Base-by-base conservation (phyloP, 1,284 basidiomycete genomes). In the Fereydounia khargensis region DNA sequence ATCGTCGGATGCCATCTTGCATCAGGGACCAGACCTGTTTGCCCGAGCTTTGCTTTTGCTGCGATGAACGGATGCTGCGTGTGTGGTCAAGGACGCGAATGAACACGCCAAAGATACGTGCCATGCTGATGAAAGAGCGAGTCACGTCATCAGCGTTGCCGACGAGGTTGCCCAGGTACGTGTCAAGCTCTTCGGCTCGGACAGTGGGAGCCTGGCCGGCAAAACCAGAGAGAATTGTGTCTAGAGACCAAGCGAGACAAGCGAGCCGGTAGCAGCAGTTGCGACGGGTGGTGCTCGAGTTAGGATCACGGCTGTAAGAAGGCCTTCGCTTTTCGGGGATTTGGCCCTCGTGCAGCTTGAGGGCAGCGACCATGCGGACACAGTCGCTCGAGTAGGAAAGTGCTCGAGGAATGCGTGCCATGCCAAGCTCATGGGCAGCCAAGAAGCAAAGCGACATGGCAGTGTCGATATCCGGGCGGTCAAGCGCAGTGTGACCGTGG, bases 101-200 rank as follows among this genome's bases (percentile, higher is more conserved):
- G 19, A 79, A 73, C 21, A 78, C 67, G 52, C 78, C 78, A 25
- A 74, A 66, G 31, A 78, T 50, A 35, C 76, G 68, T 11, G 77
- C 57, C 21, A 78, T 52, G 69, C 78, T 78, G 47, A 77, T 73
- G 4, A 77, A 78, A 64, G 42, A 75, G 59, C 32, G 67, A 59
- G 59, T 78, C 71, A 39, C 59, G 62, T 31, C 73, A 60, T 61
- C 58, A 6, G 47, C 48, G 7, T 38, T 52, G 35, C 58, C 48
- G 7, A 73, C 55, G 23, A 73, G 74, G 20, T 62, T 56, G 55
- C 76, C 76, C 17, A 41, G 47, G 35, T 47, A 51, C 35, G 47
- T 49, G 10, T 61, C 49, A 6, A 54, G 47, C 24, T 61, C 42
- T 4, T 51, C 51, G 33, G 45, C 48, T 27, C 45, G 48, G 20